phyloP scores from a whole-genome alignment of 2,329 filamentous ascomycete genomes.

The Trichoderma gracile region DNA sequence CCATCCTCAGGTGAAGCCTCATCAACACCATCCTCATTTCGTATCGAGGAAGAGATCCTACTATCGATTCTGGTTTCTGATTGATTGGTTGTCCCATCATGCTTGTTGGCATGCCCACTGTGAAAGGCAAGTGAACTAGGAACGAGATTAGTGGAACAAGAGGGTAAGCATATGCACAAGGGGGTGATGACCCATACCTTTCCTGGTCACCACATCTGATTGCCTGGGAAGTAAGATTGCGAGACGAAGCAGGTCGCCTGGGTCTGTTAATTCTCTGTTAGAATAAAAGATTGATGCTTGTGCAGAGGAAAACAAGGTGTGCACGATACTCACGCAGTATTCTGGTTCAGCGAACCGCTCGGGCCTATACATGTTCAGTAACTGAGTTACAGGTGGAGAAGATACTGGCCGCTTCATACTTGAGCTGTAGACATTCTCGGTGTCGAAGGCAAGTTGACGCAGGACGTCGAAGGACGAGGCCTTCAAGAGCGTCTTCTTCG shows the following conservation, averaged over 20 bases:
- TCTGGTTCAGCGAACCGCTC: neutral
- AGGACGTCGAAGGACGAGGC: slow-evolving; percentile 22
- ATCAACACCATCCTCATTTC: neutral
- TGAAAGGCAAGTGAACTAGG: slow-evolving; percentile 24
- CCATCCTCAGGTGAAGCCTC: neutral
- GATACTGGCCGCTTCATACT: neutral
- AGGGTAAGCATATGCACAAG: no score
- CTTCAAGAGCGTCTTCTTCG: slow-evolving; percentile 21
- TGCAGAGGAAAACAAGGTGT: neutral
- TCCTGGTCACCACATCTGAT: neutral
- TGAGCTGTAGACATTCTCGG: neutral
- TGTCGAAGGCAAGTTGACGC: neutral
- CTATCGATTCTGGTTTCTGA: neutral
- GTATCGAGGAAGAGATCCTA: neutral
- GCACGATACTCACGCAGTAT: neutral
- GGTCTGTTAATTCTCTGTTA: neutral
- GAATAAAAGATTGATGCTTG: no score
- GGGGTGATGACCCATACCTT: neutral
- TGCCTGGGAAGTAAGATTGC: neutral
- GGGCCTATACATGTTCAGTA: neutral
- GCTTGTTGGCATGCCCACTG: slow-evolving; percentile 11
- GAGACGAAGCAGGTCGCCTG: slow-evolving; percentile 12
- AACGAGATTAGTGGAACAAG: no score
- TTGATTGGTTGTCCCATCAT: slow-evolving; percentile 23
- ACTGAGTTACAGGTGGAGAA: neutral